phyloP scores from a whole-genome alignment of 805 yeast genomes.

The Maudiozyma pseudohumilis region DNA sequence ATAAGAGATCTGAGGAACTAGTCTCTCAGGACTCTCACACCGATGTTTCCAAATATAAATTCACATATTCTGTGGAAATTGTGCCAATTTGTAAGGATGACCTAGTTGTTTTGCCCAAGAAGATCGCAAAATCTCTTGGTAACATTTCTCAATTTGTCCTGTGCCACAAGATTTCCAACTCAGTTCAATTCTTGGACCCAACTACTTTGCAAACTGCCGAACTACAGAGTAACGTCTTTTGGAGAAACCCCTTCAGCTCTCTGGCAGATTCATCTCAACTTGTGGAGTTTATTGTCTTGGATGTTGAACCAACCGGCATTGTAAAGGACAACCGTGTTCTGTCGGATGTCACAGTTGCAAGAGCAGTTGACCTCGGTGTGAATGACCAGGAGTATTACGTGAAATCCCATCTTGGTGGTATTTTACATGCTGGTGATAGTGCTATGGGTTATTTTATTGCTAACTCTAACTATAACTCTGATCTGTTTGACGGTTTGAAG shows the following conservation, averaged over 20 bases:
- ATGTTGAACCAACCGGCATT: slow-evolving; percentile 84
- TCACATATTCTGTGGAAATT: slow-evolving; percentile 84
- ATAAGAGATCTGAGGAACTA: slow-evolving; percentile 81
- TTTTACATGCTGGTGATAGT: slow-evolving; percentile 93
- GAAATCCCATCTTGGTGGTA: slow-evolving; percentile 86
- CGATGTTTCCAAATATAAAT: slow-evolving; percentile 78
- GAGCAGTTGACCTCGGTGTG: slow-evolving; percentile 81
- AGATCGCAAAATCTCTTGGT: slow-evolving; percentile 74
- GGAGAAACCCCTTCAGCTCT: slow-evolving; percentile 75
- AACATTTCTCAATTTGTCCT: slow-evolving; percentile 71
- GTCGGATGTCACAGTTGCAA: slow-evolving; percentile 88
- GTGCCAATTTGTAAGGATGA: slow-evolving; percentile 97
- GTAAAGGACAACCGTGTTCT: slow-evolving; percentile 66
- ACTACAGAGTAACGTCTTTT: slow-evolving; percentile 57
- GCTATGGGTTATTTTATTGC: slow-evolving; percentile 86
- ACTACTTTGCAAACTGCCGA: slow-evolving; percentile 69
- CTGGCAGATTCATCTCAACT: slow-evolving; percentile 67
- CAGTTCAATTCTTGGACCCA: slow-evolving; percentile 83
- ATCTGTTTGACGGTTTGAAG: slow-evolving; percentile 63
- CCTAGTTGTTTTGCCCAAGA: slow-evolving; percentile 81
- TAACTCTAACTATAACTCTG: slow-evolving; percentile 83
- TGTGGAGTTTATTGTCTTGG: slow-evolving; percentile 81
- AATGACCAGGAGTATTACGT: slow-evolving; percentile 77
- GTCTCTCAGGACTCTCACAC: slow-evolving; percentile 87
- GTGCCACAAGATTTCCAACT: slow-evolving; percentile 75